Evolutionary conservation across 2,329 filamentous ascomycete species (phyloP).

Genomic region (Microthyrium microscopicum): DNA sequence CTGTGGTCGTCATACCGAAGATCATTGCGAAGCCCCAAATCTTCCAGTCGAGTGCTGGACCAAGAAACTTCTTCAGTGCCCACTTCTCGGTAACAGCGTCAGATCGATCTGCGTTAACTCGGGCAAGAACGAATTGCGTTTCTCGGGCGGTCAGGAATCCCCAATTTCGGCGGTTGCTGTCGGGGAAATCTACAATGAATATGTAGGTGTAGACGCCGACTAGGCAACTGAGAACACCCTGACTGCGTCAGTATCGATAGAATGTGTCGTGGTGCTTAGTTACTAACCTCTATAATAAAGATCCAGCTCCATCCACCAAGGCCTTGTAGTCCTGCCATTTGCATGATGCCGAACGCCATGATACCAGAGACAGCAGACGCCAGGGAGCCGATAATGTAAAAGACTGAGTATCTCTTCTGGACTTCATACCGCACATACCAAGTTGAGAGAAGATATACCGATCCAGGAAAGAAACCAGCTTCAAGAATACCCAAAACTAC

Average conservation of each 20-base stretch:
- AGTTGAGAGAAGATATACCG: constrained; percentile 26
- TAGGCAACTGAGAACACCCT: constrained; percentile 38
- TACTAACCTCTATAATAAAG: constrained; percentile 14
- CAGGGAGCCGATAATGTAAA: constrained; percentile 54
- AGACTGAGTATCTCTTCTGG: constrained; percentile 50
- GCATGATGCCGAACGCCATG: constrained; percentile 53
- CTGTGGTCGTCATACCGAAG: constrained; percentile 49
- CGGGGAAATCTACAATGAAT: constrained; percentile 32
- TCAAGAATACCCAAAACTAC: constrained; percentile 25
- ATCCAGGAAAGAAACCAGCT: constrained; percentile 22
- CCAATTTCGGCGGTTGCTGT: constrained; percentile 24
- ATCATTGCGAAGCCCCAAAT: constrained; percentile 39
- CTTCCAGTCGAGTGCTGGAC: constrained; percentile 32
- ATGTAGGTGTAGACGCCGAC: constrained; percentile 25
- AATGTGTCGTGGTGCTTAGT: background rate
- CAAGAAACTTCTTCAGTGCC: constrained; percentile 30
- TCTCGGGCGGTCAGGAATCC: constrained; percentile 31
- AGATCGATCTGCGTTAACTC: constrained; percentile 36
- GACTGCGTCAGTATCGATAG: constrained; percentile 29
- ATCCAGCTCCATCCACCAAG: constrained; percentile 30
- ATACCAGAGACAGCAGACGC: constrained; percentile 52
- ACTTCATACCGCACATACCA: constrained; percentile 43
- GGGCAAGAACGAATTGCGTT: constrained; percentile 31
- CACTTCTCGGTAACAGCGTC: constrained; percentile 35
- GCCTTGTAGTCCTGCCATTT: constrained; percentile 39